Percentiles rank a stretch among this genome's conserved stretches.
Conservation (phyloP, 1,284 basidiomycete species). For the Taiwanofungus camphoratus region DNA sequence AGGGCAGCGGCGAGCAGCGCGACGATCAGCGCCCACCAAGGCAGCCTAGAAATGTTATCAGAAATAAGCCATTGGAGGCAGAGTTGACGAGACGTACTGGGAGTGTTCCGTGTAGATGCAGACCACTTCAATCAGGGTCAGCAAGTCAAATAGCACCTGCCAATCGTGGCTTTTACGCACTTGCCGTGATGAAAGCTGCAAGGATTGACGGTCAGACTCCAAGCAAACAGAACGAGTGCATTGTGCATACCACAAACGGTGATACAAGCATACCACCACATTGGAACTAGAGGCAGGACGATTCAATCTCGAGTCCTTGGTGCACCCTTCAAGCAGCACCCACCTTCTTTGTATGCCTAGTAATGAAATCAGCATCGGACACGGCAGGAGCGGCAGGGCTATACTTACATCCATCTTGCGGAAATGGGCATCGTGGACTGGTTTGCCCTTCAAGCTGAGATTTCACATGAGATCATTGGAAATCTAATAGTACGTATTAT, state of each 20-base stretch:
- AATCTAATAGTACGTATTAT: too few species aligned
- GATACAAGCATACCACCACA: constrained; percentile 43
- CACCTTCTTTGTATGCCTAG: constrained; percentile 5
- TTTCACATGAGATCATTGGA: too few species aligned
- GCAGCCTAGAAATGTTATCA: constrained; percentile 23
- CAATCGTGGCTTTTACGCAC: not conserved
- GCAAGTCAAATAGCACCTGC: not conserved
- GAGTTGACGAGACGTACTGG: not conserved
- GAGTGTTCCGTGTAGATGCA: constrained; percentile 40
- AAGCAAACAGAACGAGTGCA: too few species aligned
- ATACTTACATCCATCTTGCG: constrained; percentile 2
- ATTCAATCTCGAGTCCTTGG: not conserved
- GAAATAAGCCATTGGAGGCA: not conserved
- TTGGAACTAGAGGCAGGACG: constrained; percentile 32
- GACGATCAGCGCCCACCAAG: constrained; percentile 45
- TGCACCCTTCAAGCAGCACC: not conserved
- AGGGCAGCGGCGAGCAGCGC: constrained; percentile 37
- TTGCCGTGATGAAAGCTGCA: constrained; percentile 35
- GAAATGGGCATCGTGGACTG: constrained; percentile 8
- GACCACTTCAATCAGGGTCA: constrained; percentile 27
- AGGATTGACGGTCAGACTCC: too few species aligned
- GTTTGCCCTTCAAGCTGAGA: constrained; percentile 1
- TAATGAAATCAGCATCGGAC: not conserved
- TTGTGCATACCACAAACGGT: constrained; percentile 25
- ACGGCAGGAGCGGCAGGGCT: too few species aligned